These are phyloP conservation scores for Eremomyces bilateralis DNA, from an alignment of 495 filamentous ascomycete genomes.

Conservation along the genomic window DNA sequence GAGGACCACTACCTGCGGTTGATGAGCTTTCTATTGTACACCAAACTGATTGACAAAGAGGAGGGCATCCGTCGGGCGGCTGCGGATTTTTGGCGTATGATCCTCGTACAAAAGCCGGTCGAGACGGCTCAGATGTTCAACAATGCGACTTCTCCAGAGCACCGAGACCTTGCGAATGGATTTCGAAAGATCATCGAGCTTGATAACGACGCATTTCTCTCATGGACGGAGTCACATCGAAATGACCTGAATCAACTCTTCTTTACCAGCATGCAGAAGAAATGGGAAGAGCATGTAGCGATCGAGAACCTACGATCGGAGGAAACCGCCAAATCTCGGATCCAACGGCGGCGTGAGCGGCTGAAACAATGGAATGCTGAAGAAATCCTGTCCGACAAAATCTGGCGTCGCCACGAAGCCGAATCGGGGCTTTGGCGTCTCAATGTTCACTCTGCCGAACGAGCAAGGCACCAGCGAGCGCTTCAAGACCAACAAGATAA, in stretches of 20 bases:
- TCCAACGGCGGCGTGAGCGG: conserved; percentile 56
- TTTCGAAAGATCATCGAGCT: conserved; percentile 71
- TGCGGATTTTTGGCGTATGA: conserved; percentile 67
- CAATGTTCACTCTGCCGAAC: conserved; percentile 81
- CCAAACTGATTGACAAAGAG: conserved; percentile 45
- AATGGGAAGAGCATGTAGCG: conserved; percentile 67
- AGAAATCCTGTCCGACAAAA: conserved; percentile 41
- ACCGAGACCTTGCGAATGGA: conserved; percentile 46
- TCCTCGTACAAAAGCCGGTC: conserved; percentile 82
- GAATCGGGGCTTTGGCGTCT: conserved; percentile 77
- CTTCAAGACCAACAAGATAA: conserved; percentile 87
- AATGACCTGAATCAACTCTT: conserved; percentile 63
- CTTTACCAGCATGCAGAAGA: conserved; percentile 49
- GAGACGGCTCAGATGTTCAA: conserved; percentile 53
- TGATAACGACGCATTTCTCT: conserved; percentile 66
- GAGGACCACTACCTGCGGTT: conserved; percentile 60
- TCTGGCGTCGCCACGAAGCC: conserved; percentile 56
- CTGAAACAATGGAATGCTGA: conserved; percentile 56
- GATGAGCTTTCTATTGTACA: conserved; percentile 78
- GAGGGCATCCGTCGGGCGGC: conserved; percentile 49
- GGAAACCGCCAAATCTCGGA: conserved; percentile 42
- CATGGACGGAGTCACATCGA: conserved; percentile 73
- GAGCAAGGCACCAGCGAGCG: conserved; percentile 69
- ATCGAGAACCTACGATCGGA: conserved; percentile 58
- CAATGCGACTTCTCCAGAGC: conserved; percentile 42